These are phyloP conservation scores for Aspergillus ellipticus DNA, from an alignment of 495 filamentous ascomycete genomes.

Conservation along the genomic window DNA sequence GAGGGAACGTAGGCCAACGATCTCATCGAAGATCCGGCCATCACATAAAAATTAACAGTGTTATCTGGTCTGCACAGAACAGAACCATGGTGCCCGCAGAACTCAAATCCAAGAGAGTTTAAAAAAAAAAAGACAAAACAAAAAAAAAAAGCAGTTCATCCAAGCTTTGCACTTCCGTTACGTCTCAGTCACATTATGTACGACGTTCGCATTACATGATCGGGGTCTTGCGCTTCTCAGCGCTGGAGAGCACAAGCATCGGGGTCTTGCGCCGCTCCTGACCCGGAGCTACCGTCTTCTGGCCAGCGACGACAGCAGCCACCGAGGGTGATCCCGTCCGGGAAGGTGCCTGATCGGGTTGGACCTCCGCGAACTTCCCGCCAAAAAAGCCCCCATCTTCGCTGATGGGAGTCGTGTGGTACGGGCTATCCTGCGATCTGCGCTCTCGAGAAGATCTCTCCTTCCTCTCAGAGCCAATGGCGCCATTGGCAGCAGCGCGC, in stretches of 20 bases:
- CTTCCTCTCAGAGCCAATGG: conserved; percentile 81
- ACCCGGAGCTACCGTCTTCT: conserved; percentile 41
- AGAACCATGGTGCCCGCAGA: conserved; percentile 3
- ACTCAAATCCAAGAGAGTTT: conserved; percentile 4
- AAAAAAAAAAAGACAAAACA: conserved; percentile 11
- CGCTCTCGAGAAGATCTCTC: conserved; percentile 58
- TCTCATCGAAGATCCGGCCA: neutral
- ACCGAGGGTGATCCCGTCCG: conserved; percentile 39
- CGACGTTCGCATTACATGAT: conserved; percentile 44
- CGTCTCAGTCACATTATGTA: conserved; percentile 43
- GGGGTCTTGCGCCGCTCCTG: conserved; percentile 74
- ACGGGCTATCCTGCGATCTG: conserved; percentile 48
- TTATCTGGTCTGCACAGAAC: conserved; percentile 3
- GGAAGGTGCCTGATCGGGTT: conserved; percentile 34
- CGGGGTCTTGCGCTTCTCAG: conserved; percentile 85
- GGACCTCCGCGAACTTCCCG: conserved; percentile 50
- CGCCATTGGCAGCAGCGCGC: conserved; percentile 72
- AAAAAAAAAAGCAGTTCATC: conserved; percentile 17
- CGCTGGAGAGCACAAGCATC: conserved; percentile 80
- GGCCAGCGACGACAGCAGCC: conserved; percentile 46
- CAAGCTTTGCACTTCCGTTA: conserved; percentile 24
- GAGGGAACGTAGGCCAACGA: neutral
- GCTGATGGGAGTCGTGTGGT: conserved; percentile 47
- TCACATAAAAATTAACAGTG: neutral
- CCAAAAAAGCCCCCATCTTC: conserved; percentile 60